Evolutionary conservation across 2,329 filamentous ascomycete genomes (phyloP).

Genomic region (Fusarium circinatum): DNA sequence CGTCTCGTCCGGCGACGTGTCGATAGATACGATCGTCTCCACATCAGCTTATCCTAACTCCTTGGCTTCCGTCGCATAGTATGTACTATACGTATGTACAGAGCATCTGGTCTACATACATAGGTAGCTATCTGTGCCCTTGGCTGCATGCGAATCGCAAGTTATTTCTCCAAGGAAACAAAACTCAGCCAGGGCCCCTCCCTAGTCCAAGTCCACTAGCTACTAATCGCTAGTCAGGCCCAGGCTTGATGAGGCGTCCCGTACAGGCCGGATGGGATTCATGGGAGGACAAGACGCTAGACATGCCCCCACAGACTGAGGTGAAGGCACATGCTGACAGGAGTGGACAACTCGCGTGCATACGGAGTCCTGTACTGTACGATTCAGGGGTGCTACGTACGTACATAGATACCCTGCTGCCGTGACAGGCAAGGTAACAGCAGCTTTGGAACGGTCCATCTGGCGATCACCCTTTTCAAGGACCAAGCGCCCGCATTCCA

Average conservation of each 20-base stretch:
- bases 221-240: conserved; percentile 1
- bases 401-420: not conserved
- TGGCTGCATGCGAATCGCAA: conserved; percentile 16
- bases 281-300: conserved; percentile 17
- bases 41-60: conserved; percentile 30
- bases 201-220: not conserved
- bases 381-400: conserved; percentile 30
- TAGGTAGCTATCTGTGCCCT: not conserved
- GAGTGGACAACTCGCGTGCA: conserved; percentile 28
- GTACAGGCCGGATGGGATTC: not conserved
- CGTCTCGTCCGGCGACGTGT: conserved; percentile 13
- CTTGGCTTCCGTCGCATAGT: conserved; percentile 6
- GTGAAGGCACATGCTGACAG: conserved; percentile 12
- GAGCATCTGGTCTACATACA: not conserved
- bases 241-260: conserved; percentile 27
- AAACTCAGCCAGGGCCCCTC: conserved; percentile 13
- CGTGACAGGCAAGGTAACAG: conserved; percentile 15
- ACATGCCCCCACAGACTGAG: not conserved
- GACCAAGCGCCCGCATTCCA: conserved; percentile 25
- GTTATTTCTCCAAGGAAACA: conserved; percentile 14
- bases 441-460: conserved; percentile 10
- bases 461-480: conserved; percentile 11
- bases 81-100: not conserved
- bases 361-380: conserved; percentile 9
- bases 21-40: conserved; percentile 26